These are phyloP conservation scores for Escovopsis sp. DNA, from an alignment of 2,329 filamentous ascomycete species.

Conservation along the genomic window DNA sequence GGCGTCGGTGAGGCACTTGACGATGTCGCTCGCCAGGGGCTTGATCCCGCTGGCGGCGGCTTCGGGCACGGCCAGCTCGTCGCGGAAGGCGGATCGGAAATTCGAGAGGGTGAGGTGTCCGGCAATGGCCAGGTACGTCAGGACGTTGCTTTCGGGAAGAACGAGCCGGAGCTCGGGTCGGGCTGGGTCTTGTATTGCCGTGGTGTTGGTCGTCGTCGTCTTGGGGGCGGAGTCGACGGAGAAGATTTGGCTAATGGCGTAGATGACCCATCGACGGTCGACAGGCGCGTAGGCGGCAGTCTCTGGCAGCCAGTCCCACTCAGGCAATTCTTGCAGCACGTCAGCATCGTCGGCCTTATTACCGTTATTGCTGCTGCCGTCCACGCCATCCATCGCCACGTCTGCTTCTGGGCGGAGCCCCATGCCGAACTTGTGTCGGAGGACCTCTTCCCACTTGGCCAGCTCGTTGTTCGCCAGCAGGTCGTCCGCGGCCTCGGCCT, in stretches of 20 bases:
- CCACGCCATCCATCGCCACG: conserved; percentile 8
- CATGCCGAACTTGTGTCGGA: conserved; percentile 35
- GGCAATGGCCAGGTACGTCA: conserved; percentile 43
- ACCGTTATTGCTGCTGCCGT: too few relatives aligned
- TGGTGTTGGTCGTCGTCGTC: too few relatives aligned
- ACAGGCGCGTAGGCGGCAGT: conserved; percentile 34
- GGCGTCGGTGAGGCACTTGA: conserved; percentile 45
- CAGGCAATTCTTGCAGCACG: conserved; percentile 16
- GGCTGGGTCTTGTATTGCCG: conserved; percentile 19
- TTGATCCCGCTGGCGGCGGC: conserved; percentile 24
- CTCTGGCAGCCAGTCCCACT: conserved; percentile 36
- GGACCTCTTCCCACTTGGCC: conserved; percentile 31
- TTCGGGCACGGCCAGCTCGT: conserved; percentile 27
- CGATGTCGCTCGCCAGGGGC: conserved; percentile 44
- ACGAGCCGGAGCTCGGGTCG: conserved; percentile 18
- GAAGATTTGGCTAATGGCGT: conserved; percentile 46
- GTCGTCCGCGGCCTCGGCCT: conserved; percentile 31
- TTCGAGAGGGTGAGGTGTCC: conserved; percentile 47
- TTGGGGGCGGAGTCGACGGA: conserved; percentile 31
- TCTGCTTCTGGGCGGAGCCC: conserved; percentile 12
- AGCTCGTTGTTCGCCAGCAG: conserved; percentile 31
- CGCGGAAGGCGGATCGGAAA: conserved; percentile 39
- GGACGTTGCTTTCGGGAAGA: conserved; percentile 36
- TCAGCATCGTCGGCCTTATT: conserved; percentile 8
- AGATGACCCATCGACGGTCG: conserved; percentile 51